phyloP scores from a whole-genome alignment of 805 yeast genomes.

The Yamadazyma ubonensis region DNA sequence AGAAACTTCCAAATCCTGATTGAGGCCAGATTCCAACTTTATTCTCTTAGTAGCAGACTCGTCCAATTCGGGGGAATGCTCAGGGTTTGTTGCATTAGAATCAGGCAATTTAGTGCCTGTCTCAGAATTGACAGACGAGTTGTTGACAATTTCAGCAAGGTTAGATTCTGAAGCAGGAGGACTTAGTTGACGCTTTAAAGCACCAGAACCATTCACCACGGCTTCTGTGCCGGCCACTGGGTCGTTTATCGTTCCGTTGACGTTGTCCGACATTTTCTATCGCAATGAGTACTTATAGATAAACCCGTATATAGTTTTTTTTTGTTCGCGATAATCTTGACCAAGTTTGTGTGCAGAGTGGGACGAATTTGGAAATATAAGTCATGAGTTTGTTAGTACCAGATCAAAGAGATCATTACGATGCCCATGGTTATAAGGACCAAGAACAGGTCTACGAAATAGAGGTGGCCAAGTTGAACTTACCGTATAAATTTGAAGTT shows the following conservation, averaged over 20 bases:
- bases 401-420: slow-evolving; percentile 27
- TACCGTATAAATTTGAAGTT: slow-evolving; percentile 46
- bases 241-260: neutral
- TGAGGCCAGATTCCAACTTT: neutral
- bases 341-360: slow-evolving; percentile 1
- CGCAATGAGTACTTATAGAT: neutral
- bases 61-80: neutral
- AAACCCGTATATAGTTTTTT: slow-evolving; percentile 5
- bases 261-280: slow-evolving; percentile 2
- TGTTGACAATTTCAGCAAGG: slow-evolving; percentile 1
- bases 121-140: slow-evolving; percentile 3
- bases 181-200: slow-evolving; percentile 2
- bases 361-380: neutral
- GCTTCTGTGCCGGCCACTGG: neutral
- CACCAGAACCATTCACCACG: neutral
- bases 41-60: neutral
- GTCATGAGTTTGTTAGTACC: slow-evolving; percentile 18
- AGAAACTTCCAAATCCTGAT: no score
- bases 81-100: neutral
- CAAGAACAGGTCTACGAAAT: slow-evolving; percentile 18
- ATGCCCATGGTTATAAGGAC: slow-evolving; percentile 30
- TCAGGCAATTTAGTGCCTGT: no score
- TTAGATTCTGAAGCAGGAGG: no score
- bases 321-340: slow-evolving; percentile 4
- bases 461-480: slow-evolving; percentile 6